These are phyloP conservation scores for Umbelopsis sp. DNA, from an alignment of 192 early-diverging fungal species.

Conservation along the genomic window DNA sequence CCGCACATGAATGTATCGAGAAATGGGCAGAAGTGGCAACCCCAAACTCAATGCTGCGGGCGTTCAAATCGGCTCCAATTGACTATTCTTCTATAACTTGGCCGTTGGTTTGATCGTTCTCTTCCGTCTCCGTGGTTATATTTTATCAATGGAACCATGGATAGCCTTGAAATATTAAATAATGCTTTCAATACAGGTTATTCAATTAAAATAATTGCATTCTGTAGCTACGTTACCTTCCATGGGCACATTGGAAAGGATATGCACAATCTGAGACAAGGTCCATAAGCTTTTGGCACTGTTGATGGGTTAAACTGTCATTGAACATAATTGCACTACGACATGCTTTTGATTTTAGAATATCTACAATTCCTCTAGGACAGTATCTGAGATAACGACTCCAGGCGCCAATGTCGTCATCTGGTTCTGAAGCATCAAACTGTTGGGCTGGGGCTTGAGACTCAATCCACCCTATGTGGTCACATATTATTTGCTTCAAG, in stretches of 20 bases:
- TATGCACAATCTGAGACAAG: constrained; percentile 54
- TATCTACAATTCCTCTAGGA: constrained; percentile 66
- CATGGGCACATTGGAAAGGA: constrained; percentile 73
- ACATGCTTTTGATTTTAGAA: constrained; percentile 78
- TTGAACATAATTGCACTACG: constrained; percentile 79
- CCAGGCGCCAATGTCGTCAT: constrained; percentile 9
- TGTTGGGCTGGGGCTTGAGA: not conserved
- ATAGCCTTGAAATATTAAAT: not conserved
- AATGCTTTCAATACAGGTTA: not conserved
- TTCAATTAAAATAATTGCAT: not conserved
- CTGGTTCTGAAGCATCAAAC: not conserved
- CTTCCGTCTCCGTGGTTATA: not conserved
- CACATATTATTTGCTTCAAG: constrained; percentile 48
- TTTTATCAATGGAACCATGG: not conserved
- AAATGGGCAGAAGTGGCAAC: not conserved
- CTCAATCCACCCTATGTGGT: constrained; percentile 51
- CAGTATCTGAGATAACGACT: constrained; percentile 39
- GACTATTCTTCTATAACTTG: not conserved
- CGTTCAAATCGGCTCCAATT: not conserved
- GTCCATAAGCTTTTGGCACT: constrained; percentile 56
- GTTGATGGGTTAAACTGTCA: constrained; percentile 46
- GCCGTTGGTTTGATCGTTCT: not conserved
- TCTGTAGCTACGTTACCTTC: constrained; percentile 29
- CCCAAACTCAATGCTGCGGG: not conserved
- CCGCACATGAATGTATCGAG: constrained; percentile 23